phyloP scores from a whole-genome alignment of 2,329 filamentous ascomycete species.

The Pseudogymnoascus sp. region DNA sequence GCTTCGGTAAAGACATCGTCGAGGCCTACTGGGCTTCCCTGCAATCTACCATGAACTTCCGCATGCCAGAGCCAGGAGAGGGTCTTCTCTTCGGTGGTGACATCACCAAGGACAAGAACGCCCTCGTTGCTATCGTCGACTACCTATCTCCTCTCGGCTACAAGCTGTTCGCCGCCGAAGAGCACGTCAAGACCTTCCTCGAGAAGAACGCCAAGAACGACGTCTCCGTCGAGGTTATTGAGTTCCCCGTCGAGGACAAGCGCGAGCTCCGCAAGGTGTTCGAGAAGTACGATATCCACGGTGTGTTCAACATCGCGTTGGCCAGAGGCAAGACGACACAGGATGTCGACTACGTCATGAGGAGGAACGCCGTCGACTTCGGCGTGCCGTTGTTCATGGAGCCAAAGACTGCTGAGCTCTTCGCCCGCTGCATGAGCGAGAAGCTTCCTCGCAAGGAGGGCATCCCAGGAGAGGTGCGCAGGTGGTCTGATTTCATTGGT shows the following conservation, averaged over 20 bases:
- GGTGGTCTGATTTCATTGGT: slow-evolving; percentile 93
- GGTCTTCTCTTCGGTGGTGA: slow-evolving; percentile 93
- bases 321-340: slow-evolving; percentile 73
- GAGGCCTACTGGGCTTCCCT: slow-evolving; percentile 97
- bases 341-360: slow-evolving; percentile 97
- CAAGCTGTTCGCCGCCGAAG: slow-evolving; percentile 83
- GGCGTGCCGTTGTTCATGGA: slow-evolving; percentile 98
- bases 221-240: slow-evolving; percentile 77
- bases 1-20: slow-evolving; percentile 91
- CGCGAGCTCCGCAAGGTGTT: slow-evolving; percentile 89
- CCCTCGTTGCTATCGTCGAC: slow-evolving; percentile 73
- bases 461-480: slow-evolving; percentile 82
- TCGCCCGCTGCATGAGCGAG: slow-evolving; percentile 93
- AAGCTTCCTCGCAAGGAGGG: slow-evolving; percentile 86
- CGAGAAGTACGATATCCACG: slow-evolving; percentile 91
- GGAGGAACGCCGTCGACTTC: slow-evolving; percentile 96
- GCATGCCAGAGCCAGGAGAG: slow-evolving; percentile 86
- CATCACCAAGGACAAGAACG: slow-evolving; percentile 52
- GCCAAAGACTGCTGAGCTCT: slow-evolving; percentile 93
- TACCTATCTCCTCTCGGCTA: slow-evolving; percentile 85
- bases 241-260: slow-evolving; percentile 96
- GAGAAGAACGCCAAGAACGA: slow-evolving; percentile 63
- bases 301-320: slow-evolving; percentile 90
- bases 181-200: slow-evolving; percentile 74
- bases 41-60: slow-evolving; percentile 99